Evolutionary conservation across 2,329 filamentous ascomycete species (phyloP).

Genomic region (Ophiocordyceps unilateralis): DNA sequence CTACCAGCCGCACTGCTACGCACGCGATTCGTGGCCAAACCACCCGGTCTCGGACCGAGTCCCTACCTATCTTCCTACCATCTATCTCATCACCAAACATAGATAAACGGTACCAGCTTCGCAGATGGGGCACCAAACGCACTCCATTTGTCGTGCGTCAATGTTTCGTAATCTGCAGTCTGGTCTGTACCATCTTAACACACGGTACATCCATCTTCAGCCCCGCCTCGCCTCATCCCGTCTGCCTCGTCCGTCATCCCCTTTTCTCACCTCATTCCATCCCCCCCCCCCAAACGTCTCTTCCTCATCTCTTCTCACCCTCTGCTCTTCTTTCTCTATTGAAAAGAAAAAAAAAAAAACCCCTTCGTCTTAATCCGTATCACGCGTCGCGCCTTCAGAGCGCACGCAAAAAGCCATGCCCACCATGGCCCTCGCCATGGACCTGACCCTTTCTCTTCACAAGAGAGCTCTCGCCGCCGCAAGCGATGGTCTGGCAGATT

Average conservation of each 20-base stretch:
- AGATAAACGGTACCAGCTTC: too few species aligned
- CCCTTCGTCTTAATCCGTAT: not conserved
- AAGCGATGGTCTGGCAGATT: conserved; percentile 6
- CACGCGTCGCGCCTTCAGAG: too few species aligned
- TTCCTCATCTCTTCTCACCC: not conserved
- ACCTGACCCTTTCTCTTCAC: conserved; percentile 3
- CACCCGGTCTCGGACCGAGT: too few species aligned
- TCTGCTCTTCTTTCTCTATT: not conserved
- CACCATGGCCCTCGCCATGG: conserved; percentile 3
- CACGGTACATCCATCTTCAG: not conserved
- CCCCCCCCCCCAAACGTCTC: not conserved
- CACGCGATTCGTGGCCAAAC: too few species aligned
- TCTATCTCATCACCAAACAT: too few species aligned
- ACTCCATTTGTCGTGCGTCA: too few species aligned
- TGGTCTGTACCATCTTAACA: not conserved
- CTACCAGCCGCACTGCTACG: too few species aligned
- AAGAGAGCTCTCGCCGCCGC: conserved; percentile 15
- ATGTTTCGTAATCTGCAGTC: not conserved
- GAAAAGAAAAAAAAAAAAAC: not conserved
- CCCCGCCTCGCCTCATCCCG: not conserved
- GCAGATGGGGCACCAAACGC: too few species aligned
- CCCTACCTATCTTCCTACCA: too few species aligned
- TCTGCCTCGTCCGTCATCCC: not conserved
- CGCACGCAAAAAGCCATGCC: not conserved
- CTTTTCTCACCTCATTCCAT: not conserved